These are phyloP conservation scores for Candida montana DNA, from an alignment of 805 yeast species.

Conservation along the genomic window DNA sequence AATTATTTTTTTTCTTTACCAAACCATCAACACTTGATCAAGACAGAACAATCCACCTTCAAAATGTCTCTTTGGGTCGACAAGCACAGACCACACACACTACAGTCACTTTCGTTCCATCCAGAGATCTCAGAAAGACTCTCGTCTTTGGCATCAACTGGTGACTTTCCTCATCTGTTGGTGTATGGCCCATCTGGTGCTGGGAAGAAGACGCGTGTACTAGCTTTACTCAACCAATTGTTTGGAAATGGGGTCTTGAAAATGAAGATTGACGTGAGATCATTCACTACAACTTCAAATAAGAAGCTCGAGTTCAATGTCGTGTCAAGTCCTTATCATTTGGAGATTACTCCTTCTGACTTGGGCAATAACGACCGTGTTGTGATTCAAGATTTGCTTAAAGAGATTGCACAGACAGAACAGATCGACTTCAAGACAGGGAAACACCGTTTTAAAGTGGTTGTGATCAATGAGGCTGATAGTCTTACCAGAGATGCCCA, in stretches of 20 bases:
- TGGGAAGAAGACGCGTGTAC: conserved; percentile 91
- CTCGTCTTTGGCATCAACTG: conserved; percentile 56
- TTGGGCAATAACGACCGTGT: conserved; percentile 94
- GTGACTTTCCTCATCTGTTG: conserved; percentile 89
- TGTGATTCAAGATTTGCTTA: conserved; percentile 88
- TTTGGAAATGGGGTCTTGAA: conserved; percentile 81
- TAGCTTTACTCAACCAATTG: conserved; percentile 70
- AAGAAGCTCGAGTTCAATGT: conserved; percentile 87
- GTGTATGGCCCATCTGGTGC: conserved; percentile 96
- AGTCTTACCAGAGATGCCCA: conserved; percentile 88
- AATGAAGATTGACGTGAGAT: conserved; percentile 84
- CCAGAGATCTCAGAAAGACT: conserved; percentile 57
- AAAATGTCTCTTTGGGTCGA: conserved; percentile 95
- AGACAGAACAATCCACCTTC: background rate
- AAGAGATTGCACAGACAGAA: conserved; percentile 92
- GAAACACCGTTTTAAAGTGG: conserved; percentile 63
- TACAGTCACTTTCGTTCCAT: conserved; percentile 65
- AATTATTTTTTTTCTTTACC: background rate
- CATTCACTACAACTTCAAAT: conserved; percentile 67
- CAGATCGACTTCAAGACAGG: conserved; percentile 73
- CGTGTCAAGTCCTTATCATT: conserved; percentile 84
- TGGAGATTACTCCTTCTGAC: conserved; percentile 95
- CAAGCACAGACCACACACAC: conserved; percentile 73
- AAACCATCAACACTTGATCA: background rate
- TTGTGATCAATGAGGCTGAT: conserved; percentile 88